Conservation (phyloP, 2,329 filamentous ascomycete genomes). For the Huntiella omanensis region DNA sequence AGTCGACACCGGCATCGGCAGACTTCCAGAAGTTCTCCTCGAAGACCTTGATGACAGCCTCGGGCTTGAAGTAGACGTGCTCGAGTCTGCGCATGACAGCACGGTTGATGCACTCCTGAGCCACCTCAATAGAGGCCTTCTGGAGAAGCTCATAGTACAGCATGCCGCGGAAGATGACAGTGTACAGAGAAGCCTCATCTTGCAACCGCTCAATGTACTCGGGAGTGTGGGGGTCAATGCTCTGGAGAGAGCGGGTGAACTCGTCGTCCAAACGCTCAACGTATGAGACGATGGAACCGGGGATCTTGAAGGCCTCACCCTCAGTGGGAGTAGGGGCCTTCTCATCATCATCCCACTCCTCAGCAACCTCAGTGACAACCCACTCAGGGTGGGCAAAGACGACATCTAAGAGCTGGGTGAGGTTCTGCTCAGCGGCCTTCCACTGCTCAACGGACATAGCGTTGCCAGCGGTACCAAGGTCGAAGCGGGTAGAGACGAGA, state of each 20-base stretch:
- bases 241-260: slow-evolving; percentile 88
- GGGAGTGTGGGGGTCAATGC: slow-evolving; percentile 93
- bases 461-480: slow-evolving; percentile 56
- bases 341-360: slow-evolving; percentile 98
- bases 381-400: slow-evolving; percentile 65
- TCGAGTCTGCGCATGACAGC: slow-evolving; percentile 86
- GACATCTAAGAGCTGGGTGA: slow-evolving; percentile 55
- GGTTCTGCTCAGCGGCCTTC: slow-evolving; percentile 83
- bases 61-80: slow-evolving; percentile 98
- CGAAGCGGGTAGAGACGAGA: slow-evolving; percentile 83
- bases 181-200: slow-evolving; percentile 81
- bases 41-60: slow-evolving; percentile 79
- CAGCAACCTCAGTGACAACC: slow-evolving; percentile 74
- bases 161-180: slow-evolving; percentile 71
- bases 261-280: slow-evolving; percentile 93
- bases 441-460: slow-evolving; percentile 94
- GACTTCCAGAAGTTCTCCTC: slow-evolving; percentile 89
- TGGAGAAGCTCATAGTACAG: slow-evolving; percentile 74
- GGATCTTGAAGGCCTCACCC: slow-evolving; percentile 71
- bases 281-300: slow-evolving; percentile 86
- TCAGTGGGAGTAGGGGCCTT: slow-evolving; percentile 59
- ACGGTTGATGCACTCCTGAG: slow-evolving; percentile 80
- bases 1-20: slow-evolving; percentile 51
- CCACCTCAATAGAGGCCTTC: slow-evolving; percentile 50
- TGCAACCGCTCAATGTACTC: slow-evolving; percentile 93